Conservation (phyloP, 2,329 filamentous ascomycete genomes). For the Zymoseptoria passerinii region DNA sequence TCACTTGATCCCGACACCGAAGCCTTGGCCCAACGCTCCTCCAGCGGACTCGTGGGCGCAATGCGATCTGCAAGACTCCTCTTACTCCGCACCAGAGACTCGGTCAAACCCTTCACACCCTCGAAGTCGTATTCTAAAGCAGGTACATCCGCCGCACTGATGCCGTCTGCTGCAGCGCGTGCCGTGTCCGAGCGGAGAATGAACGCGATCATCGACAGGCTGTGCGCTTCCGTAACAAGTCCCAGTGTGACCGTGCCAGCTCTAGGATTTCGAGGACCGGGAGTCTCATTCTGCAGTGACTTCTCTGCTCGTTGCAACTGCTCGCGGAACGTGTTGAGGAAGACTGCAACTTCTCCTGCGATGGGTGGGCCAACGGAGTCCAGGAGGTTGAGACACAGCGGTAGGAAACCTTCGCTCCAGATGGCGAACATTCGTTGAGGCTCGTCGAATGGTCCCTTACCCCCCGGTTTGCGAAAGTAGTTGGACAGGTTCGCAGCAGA, state of each 20-base stretch:
- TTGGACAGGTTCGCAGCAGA: constrained; percentile 70
- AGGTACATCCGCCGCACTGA: constrained; percentile 56
- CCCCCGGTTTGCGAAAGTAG: constrained; percentile 59
- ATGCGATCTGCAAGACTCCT: constrained; percentile 64
- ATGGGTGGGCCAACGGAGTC: constrained; percentile 71
- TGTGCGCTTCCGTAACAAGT: constrained; percentile 69
- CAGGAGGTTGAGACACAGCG: constrained; percentile 80
- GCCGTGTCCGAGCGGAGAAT: constrained; percentile 61
- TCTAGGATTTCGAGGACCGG: constrained; percentile 33
- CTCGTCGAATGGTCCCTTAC: constrained; percentile 71
- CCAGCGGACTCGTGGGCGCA: constrained; percentile 62
- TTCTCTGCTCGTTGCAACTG: constrained; percentile 65
- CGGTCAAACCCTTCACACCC: constrained; percentile 69
- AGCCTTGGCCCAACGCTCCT: constrained; percentile 51
- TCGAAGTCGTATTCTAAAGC: constrained; percentile 66
- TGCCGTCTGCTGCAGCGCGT: constrained; percentile 53
- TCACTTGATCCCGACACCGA: constrained; percentile 33
- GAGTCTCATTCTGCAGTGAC: constrained; percentile 56
- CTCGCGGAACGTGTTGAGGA: constrained; percentile 80
- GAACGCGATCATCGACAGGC: constrained; percentile 63
- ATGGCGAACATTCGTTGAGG: constrained; percentile 73
- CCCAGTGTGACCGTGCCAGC: constrained; percentile 61
- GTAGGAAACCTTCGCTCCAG: constrained; percentile 82
- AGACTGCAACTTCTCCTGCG: constrained; percentile 74
- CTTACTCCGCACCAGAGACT: constrained; percentile 60